phyloP scores from a whole-genome alignment of 768 basidiomycete genomes.

The Russula sp. region DNA sequence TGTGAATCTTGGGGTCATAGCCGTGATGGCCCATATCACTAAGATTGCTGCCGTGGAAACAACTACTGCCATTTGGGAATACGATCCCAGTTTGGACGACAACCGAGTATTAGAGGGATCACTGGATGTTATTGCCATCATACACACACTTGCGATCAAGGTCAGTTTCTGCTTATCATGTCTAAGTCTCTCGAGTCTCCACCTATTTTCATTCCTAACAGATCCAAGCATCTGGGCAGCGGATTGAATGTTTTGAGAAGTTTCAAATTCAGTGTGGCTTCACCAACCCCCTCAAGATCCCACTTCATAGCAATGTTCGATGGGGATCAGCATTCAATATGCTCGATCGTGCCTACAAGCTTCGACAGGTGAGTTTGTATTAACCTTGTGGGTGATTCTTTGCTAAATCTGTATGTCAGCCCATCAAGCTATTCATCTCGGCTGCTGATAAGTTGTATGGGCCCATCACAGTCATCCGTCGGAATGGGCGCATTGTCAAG shows the following conservation, averaged over 20 bases:
- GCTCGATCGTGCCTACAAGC: neutral
- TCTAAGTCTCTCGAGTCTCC: neutral
- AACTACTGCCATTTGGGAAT: slow-evolving; percentile 3
- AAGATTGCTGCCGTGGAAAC: neutral
- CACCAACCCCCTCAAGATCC: neutral
- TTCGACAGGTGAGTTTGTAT: neutral
- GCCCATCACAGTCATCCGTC: neutral
- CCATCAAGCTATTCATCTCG: neutral
- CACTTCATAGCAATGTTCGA: neutral
- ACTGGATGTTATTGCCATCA: neutral
- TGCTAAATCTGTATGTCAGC: neutral
- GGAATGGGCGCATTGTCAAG: neutral
- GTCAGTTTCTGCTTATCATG: neutral
- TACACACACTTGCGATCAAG: neutral
- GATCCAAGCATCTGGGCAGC: no score
- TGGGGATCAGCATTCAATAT: neutral
- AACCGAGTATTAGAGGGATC: neutral
- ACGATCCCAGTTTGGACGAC: neutral
- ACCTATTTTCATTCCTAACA: neutral
- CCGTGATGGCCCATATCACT: neutral
- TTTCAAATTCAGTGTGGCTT: no score
- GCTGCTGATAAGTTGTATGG: neutral
- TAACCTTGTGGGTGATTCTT: no score
- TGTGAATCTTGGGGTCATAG: neutral
- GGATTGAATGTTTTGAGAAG: no score